Evolutionary conservation across 176 grass and related monocot species (phyloP), one percentile per base, ranked within the genome.

Genomic region (Themeda triandra): DNA sequence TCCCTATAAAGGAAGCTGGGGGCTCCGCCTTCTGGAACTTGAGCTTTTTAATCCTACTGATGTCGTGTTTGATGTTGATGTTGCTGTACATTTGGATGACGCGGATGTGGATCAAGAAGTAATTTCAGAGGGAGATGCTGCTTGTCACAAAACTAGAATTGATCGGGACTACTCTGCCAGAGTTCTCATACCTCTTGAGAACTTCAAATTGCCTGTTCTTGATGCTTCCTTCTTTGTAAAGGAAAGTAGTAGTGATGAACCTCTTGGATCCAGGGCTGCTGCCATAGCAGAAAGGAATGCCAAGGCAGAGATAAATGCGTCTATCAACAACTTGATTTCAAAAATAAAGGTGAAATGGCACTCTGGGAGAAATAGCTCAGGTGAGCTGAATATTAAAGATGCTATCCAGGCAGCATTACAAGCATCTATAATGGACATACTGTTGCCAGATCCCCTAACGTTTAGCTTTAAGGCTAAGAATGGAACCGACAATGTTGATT

Each of bases 321-420:
- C 91, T 51, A 99, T 99, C 83, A 92, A 85, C 71, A 93, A 90
- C 75, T 88, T 99, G 79, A 99, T 99, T 76, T 94, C 92, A 36
- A 99, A 96, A 91, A 99, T 99, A 86, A 94, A 99, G 88, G 93
- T 96, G 83, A 92, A 77, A 80, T 99, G 96, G 96, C 82, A 99
- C 78, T 99, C 96, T 63, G 96, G 96, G 78, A 87, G 96, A 85
- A 99, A 96, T 84, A 99, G 96, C 66, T 93, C 82, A 28, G 96
- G 96, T 45, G 96, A 99, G 77, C 86, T 99, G 88, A 99, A 96
- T 89, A 93, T 91, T 44, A 99, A 96, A 86, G 93, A 99, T 86
- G 93, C 96, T 83, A 93, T 94, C 72, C 96, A 94, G 72, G 84
- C 83, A 32, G 96, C 96, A 74, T 70, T 99, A 75, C 96, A 99